phyloP scores from a whole-genome alignment of 2,329 filamentous ascomycete species.

The Phoma sp. region DNA sequence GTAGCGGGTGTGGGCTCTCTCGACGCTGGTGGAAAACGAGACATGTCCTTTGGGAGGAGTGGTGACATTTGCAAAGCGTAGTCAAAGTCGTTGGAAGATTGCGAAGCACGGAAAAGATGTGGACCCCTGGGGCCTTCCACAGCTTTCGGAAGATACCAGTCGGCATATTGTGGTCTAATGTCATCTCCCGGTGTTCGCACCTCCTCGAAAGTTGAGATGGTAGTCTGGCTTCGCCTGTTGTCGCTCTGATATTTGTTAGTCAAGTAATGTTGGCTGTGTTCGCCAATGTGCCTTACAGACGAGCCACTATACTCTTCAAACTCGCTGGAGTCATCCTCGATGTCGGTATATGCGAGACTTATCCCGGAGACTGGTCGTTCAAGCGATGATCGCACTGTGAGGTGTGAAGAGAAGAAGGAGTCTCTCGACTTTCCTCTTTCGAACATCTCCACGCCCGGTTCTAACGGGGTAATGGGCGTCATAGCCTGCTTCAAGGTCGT shows the following conservation, averaged over 20 bases:
- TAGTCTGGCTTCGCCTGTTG: conserved; percentile 76
- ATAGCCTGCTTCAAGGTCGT: conserved; percentile 51
- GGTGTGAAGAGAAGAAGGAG: conserved; percentile 64
- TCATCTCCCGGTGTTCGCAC: conserved; percentile 72
- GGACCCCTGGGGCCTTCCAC: conserved; percentile 84
- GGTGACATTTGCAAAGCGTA: conserved; percentile 74
- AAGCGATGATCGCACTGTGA: conserved; percentile 49
- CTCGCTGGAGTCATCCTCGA: conserved; percentile 64
- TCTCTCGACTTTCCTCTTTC: conserved; percentile 54
- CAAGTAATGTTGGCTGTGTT: conserved; percentile 12
- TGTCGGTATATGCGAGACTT: conserved; percentile 81
- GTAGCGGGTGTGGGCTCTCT: conserved; percentile 47
- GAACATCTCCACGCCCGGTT: conserved; percentile 58
- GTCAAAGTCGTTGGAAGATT: conserved; percentile 63
- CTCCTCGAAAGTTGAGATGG: conserved; percentile 87
- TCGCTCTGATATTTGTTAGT: conserved; percentile 58
- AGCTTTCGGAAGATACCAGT: conserved; percentile 67
- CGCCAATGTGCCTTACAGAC: conserved; percentile 65
- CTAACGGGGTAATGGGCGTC: conserved; percentile 54
- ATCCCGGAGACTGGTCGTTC: conserved; percentile 72
- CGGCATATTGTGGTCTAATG: conserved; percentile 68
- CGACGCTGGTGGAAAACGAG: conserved; percentile 52
- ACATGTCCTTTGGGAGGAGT: conserved; percentile 69
- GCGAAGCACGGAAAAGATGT: conserved; percentile 81
- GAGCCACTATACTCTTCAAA: conserved; percentile 62